phyloP scores from a whole-genome alignment of 768 basidiomycete genomes.

The Mycena filopes region DNA sequence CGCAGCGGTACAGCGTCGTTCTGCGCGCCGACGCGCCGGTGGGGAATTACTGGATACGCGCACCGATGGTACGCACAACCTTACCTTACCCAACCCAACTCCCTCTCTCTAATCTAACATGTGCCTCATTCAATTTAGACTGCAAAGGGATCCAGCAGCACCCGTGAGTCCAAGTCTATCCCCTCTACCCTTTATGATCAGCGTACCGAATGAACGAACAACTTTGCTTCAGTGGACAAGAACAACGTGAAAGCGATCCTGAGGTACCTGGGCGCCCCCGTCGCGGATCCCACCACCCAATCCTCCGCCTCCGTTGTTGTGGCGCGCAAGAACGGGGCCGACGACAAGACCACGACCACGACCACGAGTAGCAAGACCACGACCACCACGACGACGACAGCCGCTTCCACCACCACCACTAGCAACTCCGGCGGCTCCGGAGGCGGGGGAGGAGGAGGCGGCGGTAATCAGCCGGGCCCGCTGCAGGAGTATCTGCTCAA shows the following conservation, averaged over 20 bases:
- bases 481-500: conserved; percentile 5
- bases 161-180: too few species aligned
- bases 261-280: conserved; percentile 52
- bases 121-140: neutral
- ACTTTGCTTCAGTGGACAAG: conserved; percentile 38
- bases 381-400: too few species aligned
- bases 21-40: conserved; percentile 43
- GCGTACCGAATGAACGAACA: too few species aligned
- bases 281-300: conserved; percentile 38
- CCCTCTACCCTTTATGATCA: too few species aligned
- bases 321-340: too few species aligned
- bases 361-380: too few species aligned
- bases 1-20: conserved; percentile 46
- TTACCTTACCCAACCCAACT: too few species aligned
- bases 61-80: conserved; percentile 37
- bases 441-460: neutral
- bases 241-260: conserved; percentile 52
- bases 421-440: too few species aligned
- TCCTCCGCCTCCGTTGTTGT: neutral
- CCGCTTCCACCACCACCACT: too few species aligned
- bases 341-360: too few species aligned
- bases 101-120: too few species aligned
- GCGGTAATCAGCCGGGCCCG: neutral
- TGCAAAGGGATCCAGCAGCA: neutral
- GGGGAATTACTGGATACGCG: conserved; percentile 55